Evolutionary conservation across 75 land plant species (phyloP).

Genomic region (Isoetes taiwanensis): DNA sequence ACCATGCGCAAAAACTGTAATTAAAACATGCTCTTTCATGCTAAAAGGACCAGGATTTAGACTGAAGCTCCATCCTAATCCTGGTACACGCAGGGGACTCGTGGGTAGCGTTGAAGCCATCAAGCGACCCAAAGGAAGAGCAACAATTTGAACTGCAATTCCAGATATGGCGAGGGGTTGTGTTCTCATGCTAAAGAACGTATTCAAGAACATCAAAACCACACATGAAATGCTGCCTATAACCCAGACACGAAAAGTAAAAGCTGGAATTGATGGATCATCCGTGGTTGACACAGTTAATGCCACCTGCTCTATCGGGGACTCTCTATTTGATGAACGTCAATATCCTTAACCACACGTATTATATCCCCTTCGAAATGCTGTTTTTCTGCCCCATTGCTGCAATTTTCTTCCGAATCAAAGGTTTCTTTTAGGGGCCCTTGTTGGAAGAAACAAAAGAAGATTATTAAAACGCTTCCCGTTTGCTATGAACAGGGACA

Average conservation of each 20-base stretch:
- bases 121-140: background rate
- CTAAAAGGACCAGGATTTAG: constrained; percentile 2
- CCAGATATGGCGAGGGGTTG: background rate
- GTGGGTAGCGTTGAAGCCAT: background rate
- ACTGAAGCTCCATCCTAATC: background rate
- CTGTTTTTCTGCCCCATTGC: too few species aligned
- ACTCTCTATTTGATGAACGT: too few species aligned
- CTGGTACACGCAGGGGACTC: background rate
- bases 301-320: background rate
- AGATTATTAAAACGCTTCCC: too few species aligned
- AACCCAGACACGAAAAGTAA: background rate
- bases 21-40: constrained; percentile 1
- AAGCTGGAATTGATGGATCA: background rate
- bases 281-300: background rate
- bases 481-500: too few species aligned
- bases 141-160: background rate
- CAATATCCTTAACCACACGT: too few species aligned
- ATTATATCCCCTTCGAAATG: too few species aligned
- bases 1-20: background rate
- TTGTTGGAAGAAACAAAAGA: too few species aligned
- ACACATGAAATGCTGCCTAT: background rate
- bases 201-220: background rate
- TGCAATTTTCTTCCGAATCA: too few species aligned
- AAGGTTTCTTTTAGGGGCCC: too few species aligned
- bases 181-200: background rate